Evolutionary conservation across 73 alveolate species (phyloP).

Genomic region (Effrenium voratum): DNA sequence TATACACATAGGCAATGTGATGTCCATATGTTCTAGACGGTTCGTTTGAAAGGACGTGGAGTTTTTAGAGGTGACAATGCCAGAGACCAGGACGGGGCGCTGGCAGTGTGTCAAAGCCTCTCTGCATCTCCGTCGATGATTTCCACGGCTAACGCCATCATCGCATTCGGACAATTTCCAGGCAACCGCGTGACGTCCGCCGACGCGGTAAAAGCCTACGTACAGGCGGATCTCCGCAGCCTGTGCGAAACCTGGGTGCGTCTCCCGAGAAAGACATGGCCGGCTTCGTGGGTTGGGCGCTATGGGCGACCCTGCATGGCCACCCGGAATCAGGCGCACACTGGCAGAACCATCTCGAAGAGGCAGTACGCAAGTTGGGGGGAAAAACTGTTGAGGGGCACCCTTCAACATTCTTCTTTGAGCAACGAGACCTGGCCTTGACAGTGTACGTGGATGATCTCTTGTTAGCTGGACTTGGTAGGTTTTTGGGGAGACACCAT

Average conservation of each 20-base stretch:
- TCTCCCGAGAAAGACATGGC: neutral
- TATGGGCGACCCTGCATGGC: neutral
- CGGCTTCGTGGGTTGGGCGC: neutral
- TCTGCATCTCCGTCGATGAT: neutral
- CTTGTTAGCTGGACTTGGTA: neutral
- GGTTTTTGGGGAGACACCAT: neutral
- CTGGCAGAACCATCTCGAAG: neutral
- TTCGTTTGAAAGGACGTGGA: neutral
- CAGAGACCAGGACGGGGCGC: neutral
- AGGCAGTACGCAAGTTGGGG: neutral
- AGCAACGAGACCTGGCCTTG: neutral
- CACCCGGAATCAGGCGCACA: neutral
- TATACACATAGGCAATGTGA: neutral
- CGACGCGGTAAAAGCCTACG: neutral
- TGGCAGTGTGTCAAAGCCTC: neutral
- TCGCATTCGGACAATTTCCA: neutral
- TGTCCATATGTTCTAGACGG: neutral
- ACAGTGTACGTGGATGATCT: neutral
- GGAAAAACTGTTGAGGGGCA: neutral
- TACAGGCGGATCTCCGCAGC: neutral
- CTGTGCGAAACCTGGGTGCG: neutral
- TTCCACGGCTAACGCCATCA: neutral
- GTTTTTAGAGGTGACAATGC: neutral
- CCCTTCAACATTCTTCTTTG: neutral
- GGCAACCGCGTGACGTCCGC: neutral